These are phyloP conservation scores for Sedum album DNA, from an alignment of 164 flowering plant species.

Conservation along the genomic window DNA sequence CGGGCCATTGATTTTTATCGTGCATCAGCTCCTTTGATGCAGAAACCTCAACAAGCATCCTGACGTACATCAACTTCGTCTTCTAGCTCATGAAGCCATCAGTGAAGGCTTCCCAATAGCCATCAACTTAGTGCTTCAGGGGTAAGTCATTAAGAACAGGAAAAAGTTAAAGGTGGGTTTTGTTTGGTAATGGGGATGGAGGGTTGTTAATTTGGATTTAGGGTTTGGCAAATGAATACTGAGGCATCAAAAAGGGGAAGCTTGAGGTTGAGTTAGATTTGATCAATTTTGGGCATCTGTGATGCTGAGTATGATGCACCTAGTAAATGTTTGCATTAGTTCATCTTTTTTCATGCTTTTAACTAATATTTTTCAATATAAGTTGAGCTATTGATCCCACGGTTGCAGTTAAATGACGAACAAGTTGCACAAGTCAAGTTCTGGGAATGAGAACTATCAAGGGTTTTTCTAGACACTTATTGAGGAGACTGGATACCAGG, in stretches of 20 bases:
- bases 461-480: constrained; percentile 70
- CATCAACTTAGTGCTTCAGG: no score
- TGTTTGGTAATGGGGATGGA: not conserved
- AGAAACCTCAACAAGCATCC: no score
- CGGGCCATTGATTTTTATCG: no score
- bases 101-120: no score
- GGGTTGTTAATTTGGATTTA: not conserved
- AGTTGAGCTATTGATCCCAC: constrained; percentile 97
- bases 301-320: not conserved
- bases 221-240: not conserved
- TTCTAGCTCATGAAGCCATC: no score
- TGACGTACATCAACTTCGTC: no score
- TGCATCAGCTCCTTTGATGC: no score
- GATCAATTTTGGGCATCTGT: not conserved
- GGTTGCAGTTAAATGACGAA: constrained; percentile 86
- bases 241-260: not conserved
- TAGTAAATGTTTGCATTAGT: not conserved
- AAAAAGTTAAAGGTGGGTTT: constrained; percentile 63
- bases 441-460: constrained; percentile 90
- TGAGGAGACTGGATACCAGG: constrained; percentile 78
- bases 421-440: constrained; percentile 98
- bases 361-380: constrained; percentile 13
- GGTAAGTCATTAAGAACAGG: constrained; percentile 14
- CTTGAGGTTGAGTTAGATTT: not conserved
- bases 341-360: not conserved